phyloP scores from a whole-genome alignment of 2,329 filamentous ascomycete genomes.

The Bertia moriformis region DNA sequence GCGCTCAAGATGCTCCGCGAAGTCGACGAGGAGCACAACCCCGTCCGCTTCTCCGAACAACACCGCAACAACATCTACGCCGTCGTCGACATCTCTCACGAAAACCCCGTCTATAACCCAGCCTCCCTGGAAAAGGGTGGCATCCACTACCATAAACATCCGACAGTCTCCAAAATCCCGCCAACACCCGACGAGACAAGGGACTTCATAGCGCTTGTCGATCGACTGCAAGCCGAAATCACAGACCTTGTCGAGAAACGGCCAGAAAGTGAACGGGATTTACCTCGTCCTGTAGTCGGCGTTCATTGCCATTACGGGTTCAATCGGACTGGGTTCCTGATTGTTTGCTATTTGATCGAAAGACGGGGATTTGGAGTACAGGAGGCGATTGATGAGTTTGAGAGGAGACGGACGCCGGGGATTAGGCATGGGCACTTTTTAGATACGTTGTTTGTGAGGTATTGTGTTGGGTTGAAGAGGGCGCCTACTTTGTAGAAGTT shows the following conservation, averaged over 20 bases:
- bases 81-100: slow-evolving; percentile 56
- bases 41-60: slow-evolving; percentile 38
- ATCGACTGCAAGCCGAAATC: slow-evolving; percentile 42
- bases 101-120: slow-evolving; percentile 54
- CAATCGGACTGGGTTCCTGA: slow-evolving; percentile 83
- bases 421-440: slow-evolving; percentile 84
- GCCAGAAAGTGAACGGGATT: slow-evolving; percentile 16
- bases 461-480: slow-evolving; percentile 23
- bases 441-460: slow-evolving; percentile 69
- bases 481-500: not conserved
- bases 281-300: slow-evolving; percentile 37
- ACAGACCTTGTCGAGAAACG: slow-evolving; percentile 25
- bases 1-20: slow-evolving; percentile 61
- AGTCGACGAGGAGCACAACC: slow-evolving; percentile 51
- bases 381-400: slow-evolving; percentile 69
- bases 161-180: slow-evolving; percentile 45
- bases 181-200: slow-evolving; percentile 29
- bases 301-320: slow-evolving; percentile 96
- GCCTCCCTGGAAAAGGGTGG: slow-evolving; percentile 31
- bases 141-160: slow-evolving; percentile 46
- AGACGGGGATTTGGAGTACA: slow-evolving; percentile 56
- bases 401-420: slow-evolving; percentile 57
- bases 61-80: slow-evolving; percentile 39
- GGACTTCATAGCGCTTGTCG: slow-evolving; percentile 39
- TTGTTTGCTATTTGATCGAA: slow-evolving; percentile 84